Evolutionary conservation across 2,329 filamentous ascomycete genomes (phyloP).

Genomic region (Verticillium tricorpus): DNA sequence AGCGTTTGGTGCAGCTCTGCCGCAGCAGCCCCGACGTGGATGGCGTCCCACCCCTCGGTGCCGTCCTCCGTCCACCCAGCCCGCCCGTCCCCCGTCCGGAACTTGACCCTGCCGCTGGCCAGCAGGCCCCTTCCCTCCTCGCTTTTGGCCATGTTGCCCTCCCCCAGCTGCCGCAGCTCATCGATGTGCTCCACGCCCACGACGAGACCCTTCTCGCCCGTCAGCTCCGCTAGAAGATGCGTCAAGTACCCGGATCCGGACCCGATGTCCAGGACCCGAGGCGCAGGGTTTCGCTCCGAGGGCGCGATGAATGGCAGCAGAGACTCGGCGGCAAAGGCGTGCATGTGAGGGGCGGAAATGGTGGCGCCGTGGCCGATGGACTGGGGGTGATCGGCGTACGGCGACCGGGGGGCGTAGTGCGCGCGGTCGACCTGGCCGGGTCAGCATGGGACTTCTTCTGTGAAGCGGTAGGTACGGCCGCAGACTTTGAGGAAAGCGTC

Average conservation of each 20-base stretch:
- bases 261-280: slow-evolving; percentile 67
- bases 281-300: slow-evolving; percentile 23
- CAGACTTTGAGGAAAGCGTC: slow-evolving; percentile 72
- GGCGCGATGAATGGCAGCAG: slow-evolving; percentile 41
- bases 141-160: slow-evolving; percentile 62
- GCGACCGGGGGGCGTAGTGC: slow-evolving; percentile 67
- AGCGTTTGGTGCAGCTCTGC: slow-evolving; percentile 66
- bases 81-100: slow-evolving; percentile 71
- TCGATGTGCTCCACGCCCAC: slow-evolving; percentile 73
- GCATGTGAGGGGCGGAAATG: slow-evolving; percentile 59
- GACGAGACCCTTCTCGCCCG: slow-evolving; percentile 48
- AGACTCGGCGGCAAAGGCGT: slow-evolving; percentile 48
- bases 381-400: slow-evolving; percentile 63
- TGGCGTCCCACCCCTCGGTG: slow-evolving; percentile 73
- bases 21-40: slow-evolving; percentile 90
- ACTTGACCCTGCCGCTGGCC: slow-evolving; percentile 59
- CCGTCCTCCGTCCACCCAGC: slow-evolving; percentile 56
- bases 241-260: slow-evolving; percentile 81
- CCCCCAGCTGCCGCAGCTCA: slow-evolving; percentile 57
- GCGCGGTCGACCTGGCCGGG: slow-evolving; percentile 71
- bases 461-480: not conserved
- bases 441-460: not conserved
- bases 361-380: slow-evolving; percentile 51
- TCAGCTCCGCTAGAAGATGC: slow-evolving; percentile 78
- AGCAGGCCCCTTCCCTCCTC: slow-evolving; percentile 56